Base-by-base conservation (phyloP, 164 flowering plant species). In the Chimonanthus praecox region DNA sequence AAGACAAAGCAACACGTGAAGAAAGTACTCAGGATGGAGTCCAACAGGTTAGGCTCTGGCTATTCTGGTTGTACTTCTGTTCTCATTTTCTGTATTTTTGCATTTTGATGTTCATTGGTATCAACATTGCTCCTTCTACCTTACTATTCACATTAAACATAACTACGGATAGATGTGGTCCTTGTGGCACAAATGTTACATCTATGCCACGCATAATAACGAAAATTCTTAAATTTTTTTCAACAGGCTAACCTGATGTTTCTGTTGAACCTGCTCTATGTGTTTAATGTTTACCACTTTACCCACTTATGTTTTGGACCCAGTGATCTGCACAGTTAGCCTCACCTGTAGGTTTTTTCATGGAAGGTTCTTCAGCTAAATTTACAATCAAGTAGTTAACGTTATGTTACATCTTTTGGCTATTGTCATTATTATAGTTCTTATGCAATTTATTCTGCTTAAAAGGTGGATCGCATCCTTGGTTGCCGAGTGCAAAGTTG, bases 401-500 rank as follows among this genome's bases (percentile, higher is more conserved):
- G 68, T 2, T n/a, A 7, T 72, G 66, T 10, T 21, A 18, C 5
- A 47, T 71, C 74, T 79, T 5, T 50, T 69, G n/a, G 49, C 45
- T 7, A 46, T 72, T 45, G 45, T 62, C 16, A 47, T 50, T 16
- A 51, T 21, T 67, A 51, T 62, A 21, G 15, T 47, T 47, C 11
- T 69, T 33, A 65, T 46, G 10, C 6, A 15, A 50, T 74, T 49
- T 73, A 21, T 74, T 78, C 63, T 69, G 18, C 49, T 64, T 76
- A 44, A 58, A 80, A 92, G 99, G 99, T 96, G 77, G 97, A 92
- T 81, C 89, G 95, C 70, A 88, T 96, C 76, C 74, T 96, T 64
- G 99, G 97, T 5, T 92, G 99, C 84, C 93, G 98, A 69, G 74
- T 87, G 63, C 87, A 75, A 81, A 80, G 78, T 72, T 73, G 72